Base-by-base conservation (phyloP, 371 early-diverging fungal species). In the Dichotomocladium elegans region DNA sequence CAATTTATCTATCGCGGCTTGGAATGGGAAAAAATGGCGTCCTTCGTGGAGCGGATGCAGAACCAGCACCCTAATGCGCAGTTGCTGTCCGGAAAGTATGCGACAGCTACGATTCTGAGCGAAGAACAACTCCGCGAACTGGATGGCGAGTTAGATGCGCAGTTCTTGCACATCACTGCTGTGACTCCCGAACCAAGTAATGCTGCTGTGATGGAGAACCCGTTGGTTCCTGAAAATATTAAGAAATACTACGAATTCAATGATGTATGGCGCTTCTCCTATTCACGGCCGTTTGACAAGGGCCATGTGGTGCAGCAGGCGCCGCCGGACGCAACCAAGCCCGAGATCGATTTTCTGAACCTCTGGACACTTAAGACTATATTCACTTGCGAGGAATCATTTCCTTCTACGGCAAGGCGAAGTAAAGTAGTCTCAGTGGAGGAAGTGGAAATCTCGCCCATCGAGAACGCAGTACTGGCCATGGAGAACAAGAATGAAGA, bases 361-460 rank as follows among this genome's bases (percentile, higher is more conserved):
- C 55, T 91, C 25, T 90, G 90, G 90, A 88, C 86, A 0, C 89
- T 89, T 58, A 88, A 83, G 55, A 82, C 83, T 0, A 71, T 86
- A 21, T 66, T 88, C 43, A 60, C 74, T 12, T 84, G 86, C 19
- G 86, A 85, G 48, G 82, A 88, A 49, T 51, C 59, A 6, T 88
- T 92, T 53, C 92, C 92, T 1, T 76, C 80, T n/a, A 72, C 86
- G 12, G 70, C 79, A 22, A 70, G 81, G 24, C 79, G 89, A 14
- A 76, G 79, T 22, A 72, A 77, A 50, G 85, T 92, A 8, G 54
- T 82, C 2, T 54, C 65, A 11, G 49, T 72, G 2, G 62, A 69
- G 3, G 67, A 70, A 1, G 64, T 64, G 24, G 86, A 89, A 42
- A 61, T 88, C 1, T 85, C 84, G 9, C 92, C 92, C 6, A 84